Conservation (phyloP, 345 rosid species). For the Syzygium aqueum region DNA sequence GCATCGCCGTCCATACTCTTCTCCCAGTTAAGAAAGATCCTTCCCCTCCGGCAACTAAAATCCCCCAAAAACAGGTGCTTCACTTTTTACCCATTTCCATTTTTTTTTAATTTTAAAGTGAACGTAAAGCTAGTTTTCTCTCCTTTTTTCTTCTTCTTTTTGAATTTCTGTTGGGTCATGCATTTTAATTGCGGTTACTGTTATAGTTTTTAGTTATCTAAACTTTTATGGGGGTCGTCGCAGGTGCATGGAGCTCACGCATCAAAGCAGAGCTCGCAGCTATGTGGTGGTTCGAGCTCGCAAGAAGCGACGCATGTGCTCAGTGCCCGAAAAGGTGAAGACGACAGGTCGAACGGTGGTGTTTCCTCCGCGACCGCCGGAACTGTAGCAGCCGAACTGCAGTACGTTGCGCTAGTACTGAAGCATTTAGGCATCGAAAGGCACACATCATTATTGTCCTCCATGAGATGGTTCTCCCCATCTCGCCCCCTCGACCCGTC, state of each 20-base stretch:
- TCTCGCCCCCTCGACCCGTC: constrained; percentile 65
- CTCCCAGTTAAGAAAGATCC: constrained; percentile 73
- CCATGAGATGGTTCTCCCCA: constrained; percentile 49
- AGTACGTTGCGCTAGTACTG: constrained; percentile 52
- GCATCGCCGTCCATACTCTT: constrained; percentile 26
- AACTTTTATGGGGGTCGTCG: constrained; percentile 2
- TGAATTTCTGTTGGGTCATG: not conserved
- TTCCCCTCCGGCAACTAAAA: constrained; percentile 42
- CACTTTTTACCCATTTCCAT: not conserved
- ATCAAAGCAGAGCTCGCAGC: constrained; percentile 44
- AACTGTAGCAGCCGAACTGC: constrained; percentile 22
- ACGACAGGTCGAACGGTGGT: constrained; percentile 2
- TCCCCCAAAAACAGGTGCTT: constrained; percentile 52
- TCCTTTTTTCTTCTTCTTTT: not conserved
- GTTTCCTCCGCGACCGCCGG: constrained; percentile 2
- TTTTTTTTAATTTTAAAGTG: not conserved
- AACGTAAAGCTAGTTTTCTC: not conserved
- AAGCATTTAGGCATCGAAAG: constrained; percentile 41
- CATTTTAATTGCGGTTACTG: not conserved
- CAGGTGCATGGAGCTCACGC: constrained; percentile 22
- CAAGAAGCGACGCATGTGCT: constrained; percentile 16
- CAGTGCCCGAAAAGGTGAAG: not conserved
- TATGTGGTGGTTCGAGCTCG: constrained; percentile 54
- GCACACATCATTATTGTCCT: constrained; percentile 32
- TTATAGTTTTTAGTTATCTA: not conserved